Base-by-base conservation (phyloP, 2,329 filamentous ascomycete genomes). In the Aphanoascus verrucosus region DNA sequence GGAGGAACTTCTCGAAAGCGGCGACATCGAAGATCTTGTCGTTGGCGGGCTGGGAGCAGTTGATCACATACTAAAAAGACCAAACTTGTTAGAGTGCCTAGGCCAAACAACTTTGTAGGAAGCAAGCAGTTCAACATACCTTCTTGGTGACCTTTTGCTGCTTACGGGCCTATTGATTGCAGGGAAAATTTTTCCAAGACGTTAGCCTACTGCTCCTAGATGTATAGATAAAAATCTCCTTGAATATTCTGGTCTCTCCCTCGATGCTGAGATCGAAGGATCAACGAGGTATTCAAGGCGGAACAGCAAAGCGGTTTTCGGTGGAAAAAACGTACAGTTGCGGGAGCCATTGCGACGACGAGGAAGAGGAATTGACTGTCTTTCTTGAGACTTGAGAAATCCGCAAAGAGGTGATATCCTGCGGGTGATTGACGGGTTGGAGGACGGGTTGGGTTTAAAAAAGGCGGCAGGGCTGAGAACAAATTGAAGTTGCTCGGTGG, bases 21-120 rank as follows among this genome's bases (percentile, higher is more conserved):
- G 87, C 84, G 74, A 95, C 84, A 76, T 98, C 93, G 84, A 98
- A 97, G 83, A 98, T 98, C 85, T 97, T 97, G 83, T 98, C 93
- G 79, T 83, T 87, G 66, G 90, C 90, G 69, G 93, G 93, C 79
- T 97, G 91, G 69, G 88, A 90, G 75, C 90, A 91, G 81, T 98
- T 94, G 87, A 98, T 97, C 81, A 94, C 85, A 85, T 88, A 98
- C 91, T 94, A 65, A 43, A 15, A 12, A 28, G 40, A 23, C 14
- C 7, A 46, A 9, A 9, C 23, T 7, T 3, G 23, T 28, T 28
- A 28, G 23, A 34, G 43, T 23, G 17, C 23, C 5, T 9, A 2
- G n/a, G n/a, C 15, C 12, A 9, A 7, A 19, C 23, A 28, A 34
- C 34, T 4, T 32, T 19, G 6, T 31, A 12, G 15, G 12, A 37